Base-by-base conservation (phyloP, 2,329 filamentous ascomycete species). In the Neospermospora avenae region DNA sequence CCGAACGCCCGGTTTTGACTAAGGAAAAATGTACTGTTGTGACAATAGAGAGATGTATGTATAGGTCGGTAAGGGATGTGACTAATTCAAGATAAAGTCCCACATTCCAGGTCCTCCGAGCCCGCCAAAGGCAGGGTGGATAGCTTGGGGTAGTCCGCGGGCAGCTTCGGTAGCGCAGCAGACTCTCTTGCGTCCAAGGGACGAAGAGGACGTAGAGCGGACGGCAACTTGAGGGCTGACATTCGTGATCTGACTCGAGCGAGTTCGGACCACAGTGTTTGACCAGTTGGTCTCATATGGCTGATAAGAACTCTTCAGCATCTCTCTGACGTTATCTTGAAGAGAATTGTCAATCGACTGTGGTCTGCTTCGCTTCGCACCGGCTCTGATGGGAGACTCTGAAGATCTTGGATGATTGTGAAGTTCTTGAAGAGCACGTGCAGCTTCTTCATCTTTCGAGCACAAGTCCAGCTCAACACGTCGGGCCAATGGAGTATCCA, bases 251-350 rank as follows among this genome's bases (percentile, higher is more conserved):
- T 73, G 71, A 73, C 63, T 61, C 49, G 65, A 65, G 35, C 69
- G 69, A 42, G 69, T 72, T 62, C 73, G 60, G 18, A 69, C 59
- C 45, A 71, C 53, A 18, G 67, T 61, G 31, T 68, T 63, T 41
- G 68, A 67, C 68, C 69, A 71, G 41, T 59, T 64, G 46, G 53
- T 65, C 37, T 66, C 59, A 39, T 52, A 41, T 46, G 62, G 48
- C 42, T 59, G 63, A 44, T 65, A 73, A 55, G 69, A 69, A 35
- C 71, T 75, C 46, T 75, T 75, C 28, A 90, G 76, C 67, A 89
- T 78, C 55, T 85, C 81, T 57, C 86, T 84, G 11, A 90, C 86
- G 60, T 87, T 86, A 61, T 88, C 84, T 69, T 89, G 86, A 8
- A 87, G 76, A n/a, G 77, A 74, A 59, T 79, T 76, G 39, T 89